Evolutionary conservation across 495 filamentous ascomycete genomes (phyloP).

Genomic region (Hypoxylon rickii): DNA sequence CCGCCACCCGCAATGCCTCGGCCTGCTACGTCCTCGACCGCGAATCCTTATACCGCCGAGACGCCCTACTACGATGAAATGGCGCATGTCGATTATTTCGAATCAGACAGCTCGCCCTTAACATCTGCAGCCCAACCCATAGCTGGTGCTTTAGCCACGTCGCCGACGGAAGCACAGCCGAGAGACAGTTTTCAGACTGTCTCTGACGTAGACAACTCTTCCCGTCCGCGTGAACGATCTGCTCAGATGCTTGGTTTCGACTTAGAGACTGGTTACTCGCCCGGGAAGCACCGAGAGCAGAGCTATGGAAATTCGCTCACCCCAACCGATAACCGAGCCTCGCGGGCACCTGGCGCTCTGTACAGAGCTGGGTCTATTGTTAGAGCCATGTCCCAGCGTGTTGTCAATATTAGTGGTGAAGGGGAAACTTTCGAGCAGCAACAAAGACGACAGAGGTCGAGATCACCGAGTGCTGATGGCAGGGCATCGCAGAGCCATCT

Average conservation of each 20-base stretch:
- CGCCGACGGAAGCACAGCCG: slow-evolving; percentile 59
- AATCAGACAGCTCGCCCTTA: slow-evolving; percentile 72
- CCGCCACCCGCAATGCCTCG: slow-evolving; percentile 16
- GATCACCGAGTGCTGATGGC: slow-evolving; percentile 50
- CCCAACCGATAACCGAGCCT: slow-evolving; percentile 55
- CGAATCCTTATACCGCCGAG: slow-evolving; percentile 45
- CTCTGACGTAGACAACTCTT: slow-evolving; percentile 51
- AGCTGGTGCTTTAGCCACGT: slow-evolving; percentile 57
- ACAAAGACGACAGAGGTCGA: slow-evolving; percentile 63
- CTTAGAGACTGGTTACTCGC: slow-evolving; percentile 56
- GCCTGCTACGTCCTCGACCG: slow-evolving; percentile 35
- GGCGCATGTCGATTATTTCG: slow-evolving; percentile 62
- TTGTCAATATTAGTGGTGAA: slow-evolving; percentile 93
- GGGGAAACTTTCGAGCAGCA: slow-evolving; percentile 76
- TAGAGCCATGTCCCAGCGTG: slow-evolving; percentile 94
- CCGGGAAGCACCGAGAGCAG: slow-evolving; percentile 46
- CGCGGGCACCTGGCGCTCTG: slow-evolving; percentile 65
- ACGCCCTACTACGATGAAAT: slow-evolving; percentile 57
- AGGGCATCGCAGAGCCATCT: slow-evolving; percentile 39
- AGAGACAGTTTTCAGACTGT: slow-evolving; percentile 67
- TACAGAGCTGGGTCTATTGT: slow-evolving; percentile 87
- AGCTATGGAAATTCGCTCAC: slow-evolving; percentile 54
- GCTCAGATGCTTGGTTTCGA: slow-evolving; percentile 52
- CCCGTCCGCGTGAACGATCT: slow-evolving; percentile 45
- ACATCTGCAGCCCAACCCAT: slow-evolving; percentile 69